phyloP scores from a whole-genome alignment of 2,329 filamentous ascomycete genomes.

The Ceratocystis alfenasii region DNA sequence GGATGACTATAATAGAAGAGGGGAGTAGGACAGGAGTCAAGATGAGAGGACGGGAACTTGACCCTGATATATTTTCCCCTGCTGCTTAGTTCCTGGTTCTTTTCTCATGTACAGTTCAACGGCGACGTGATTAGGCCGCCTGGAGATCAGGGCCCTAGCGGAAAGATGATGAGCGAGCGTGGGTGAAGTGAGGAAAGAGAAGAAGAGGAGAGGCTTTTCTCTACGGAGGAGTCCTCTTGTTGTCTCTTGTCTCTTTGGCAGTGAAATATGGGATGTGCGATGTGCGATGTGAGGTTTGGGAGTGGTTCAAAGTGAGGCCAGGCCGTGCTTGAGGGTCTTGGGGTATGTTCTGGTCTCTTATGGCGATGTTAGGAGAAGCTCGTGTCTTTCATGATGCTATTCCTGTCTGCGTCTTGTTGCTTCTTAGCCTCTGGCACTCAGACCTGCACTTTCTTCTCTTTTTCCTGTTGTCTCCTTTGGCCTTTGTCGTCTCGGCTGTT shows the following conservation, averaged over 20 bases:
- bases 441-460: not conserved
- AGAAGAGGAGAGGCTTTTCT: not conserved
- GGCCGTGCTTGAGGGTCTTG: not conserved
- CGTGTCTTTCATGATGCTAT: not conserved
- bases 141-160: not conserved
- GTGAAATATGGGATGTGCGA: not conserved
- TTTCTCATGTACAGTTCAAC: not conserved
- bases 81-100: not conserved
- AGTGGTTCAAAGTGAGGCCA: not conserved
- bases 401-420: not conserved
- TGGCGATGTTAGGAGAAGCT: not conserved
- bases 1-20: not conserved
- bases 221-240: not conserved
- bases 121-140: not conserved
- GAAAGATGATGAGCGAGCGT: not conserved
- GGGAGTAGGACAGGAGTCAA: not conserved
- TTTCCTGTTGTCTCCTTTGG: not conserved
- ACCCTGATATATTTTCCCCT: slow-evolving; percentile 2
- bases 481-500: not conserved
- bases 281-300: not conserved
- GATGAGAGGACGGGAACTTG: not conserved
- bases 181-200: not conserved
- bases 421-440: too few species aligned
- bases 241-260: not conserved
- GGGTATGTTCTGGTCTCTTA: not conserved